phyloP scores from a whole-genome alignment of 2,329 filamentous ascomycete species.

The Penicillium sp. region DNA sequence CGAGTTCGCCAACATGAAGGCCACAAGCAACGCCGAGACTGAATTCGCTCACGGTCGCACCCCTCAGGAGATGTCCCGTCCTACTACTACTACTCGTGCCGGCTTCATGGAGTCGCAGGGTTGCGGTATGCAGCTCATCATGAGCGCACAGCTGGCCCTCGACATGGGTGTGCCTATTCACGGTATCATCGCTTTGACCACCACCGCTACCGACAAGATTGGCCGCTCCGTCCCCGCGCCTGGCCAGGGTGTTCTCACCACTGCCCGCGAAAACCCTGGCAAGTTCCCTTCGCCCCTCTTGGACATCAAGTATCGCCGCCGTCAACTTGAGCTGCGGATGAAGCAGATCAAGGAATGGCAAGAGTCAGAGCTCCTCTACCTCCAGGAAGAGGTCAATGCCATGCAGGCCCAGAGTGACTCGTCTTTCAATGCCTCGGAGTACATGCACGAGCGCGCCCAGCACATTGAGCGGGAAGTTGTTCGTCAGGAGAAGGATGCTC shows the following conservation, averaged over 20 bases:
- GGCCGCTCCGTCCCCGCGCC: constrained; percentile 94
- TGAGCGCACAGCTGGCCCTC: constrained; percentile 90
- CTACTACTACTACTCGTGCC: constrained; percentile 90
- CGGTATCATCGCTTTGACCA: constrained; percentile 85
- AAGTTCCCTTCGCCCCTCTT: constrained; percentile 93
- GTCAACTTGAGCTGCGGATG: constrained; percentile 89
- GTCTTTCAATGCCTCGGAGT: constrained; percentile 76
- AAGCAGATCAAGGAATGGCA: constrained; percentile 95
- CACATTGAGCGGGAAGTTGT: constrained; percentile 85
- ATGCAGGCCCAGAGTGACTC: constrained; percentile 71
- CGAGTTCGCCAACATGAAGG: constrained; percentile 99
- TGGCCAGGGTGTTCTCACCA: constrained; percentile 93
- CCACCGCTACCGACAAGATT: constrained; percentile 98
- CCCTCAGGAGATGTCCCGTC: constrained; percentile 94
- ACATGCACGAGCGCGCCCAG: constrained; percentile 72
- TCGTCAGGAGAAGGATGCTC: constrained; percentile 87
- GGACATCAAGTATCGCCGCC: constrained; percentile 94
- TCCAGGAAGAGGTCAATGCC: constrained; percentile 85
- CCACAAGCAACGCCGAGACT: constrained; percentile 94
- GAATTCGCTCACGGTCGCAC: constrained; percentile 94
- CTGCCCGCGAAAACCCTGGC: constrained; percentile 80
- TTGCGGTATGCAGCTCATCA: constrained; percentile 96
- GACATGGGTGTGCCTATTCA: constrained; percentile 99
- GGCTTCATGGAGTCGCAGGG: constrained; percentile 99
- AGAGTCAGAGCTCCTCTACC: constrained; percentile 85